Evolutionary conservation across 306 rosid species (phyloP), one percentile per base, ranked within the genome.

Genomic region (Luffa aegyptiaca): DNA sequence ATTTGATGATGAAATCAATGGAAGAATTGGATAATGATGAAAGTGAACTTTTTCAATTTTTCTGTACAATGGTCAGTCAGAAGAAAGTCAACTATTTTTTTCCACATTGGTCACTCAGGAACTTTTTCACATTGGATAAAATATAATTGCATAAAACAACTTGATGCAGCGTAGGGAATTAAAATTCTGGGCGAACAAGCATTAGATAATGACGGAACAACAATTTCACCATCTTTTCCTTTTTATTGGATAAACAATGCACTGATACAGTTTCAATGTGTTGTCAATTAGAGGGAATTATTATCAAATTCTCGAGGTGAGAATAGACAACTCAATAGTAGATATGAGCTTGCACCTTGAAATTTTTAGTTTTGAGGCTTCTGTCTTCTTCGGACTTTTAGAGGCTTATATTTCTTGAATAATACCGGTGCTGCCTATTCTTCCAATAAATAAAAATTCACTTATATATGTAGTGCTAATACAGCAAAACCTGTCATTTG

Each of bases 1-100:
- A 71, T n/a, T 48, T 69, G 52, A 44, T 71, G 76, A 45, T 71
- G 46, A 71, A 71, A 71, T 71, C 41, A 71, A 71, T 10, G 76
- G 51, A 21, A 71, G 39, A 71, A 48, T 71, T 71, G 76, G 56
- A 71, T 18, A 63, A 69, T 69, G 75, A 20, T 69, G 75, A 42
- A 69, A 44, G 48, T 44, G n/a, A 39, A 68, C 74, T 37, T 33
- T 41, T 68, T 41, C 33, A 68, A 51, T 37, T 33, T 41, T 68
- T 41, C 33, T 68, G 11, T 17, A 39, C 3, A 68, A 41, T 68
- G 49, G 51, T 37, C 11, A 68, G 51, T 68, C 51, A 68, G 51
- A 39, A 68, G 51, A 39, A 41, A 41, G 33, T 41, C 52, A 4
- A 68, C 74, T 68, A 9, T 18, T 42, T 68, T n/a, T 68, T 68